Percentiles rank a stretch among this genome's conserved stretches.
phyloP scores from a whole-genome alignment of 495 filamentous ascomycete genomes.

The Penicillium malachiteum region DNA sequence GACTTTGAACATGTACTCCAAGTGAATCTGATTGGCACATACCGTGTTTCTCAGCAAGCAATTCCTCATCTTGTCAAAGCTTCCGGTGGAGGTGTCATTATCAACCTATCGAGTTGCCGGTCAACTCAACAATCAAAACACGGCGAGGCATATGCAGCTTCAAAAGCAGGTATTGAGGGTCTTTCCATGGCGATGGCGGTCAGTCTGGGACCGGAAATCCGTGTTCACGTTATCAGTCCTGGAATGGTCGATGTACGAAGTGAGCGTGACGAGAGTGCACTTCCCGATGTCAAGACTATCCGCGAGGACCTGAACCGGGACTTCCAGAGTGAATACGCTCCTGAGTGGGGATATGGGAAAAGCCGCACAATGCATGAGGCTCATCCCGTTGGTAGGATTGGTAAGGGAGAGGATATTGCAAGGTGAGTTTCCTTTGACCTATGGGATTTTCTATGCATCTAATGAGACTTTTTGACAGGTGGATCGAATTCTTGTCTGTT shows the following conservation, averaged over 20 bases:
- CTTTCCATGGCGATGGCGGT: conserved; percentile 4
- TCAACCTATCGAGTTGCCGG: conserved; percentile 5
- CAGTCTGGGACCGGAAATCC: not conserved
- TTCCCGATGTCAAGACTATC: conserved; percentile 3
- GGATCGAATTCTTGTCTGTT: conserved; percentile 4
- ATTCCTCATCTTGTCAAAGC: conserved; percentile 1
- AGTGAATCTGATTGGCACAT: conserved; percentile 3
- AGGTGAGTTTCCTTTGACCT: not conserved
- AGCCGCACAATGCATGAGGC: not conserved
- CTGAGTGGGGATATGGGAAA: conserved; percentile 1
- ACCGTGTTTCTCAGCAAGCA: conserved; percentile 2
- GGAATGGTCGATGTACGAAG: conserved; percentile 5
- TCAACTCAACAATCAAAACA: conserved; percentile 2
- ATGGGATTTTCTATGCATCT: too few relatives aligned
- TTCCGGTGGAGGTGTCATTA: conserved; percentile 1
- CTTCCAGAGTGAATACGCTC: conserved; percentile 5
- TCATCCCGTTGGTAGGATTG: conserved; percentile 4
- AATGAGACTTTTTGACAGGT: not conserved
- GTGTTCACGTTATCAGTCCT: conserved; percentile 2
- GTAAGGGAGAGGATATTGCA: conserved; percentile 4
- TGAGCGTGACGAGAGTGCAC: not conserved
- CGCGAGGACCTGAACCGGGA: not conserved
- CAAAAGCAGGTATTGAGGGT: conserved; percentile 4
- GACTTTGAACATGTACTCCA: conserved; percentile 1
- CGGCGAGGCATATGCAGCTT: conserved; percentile 3